Percentiles rank a stretch among this genome's conserved stretches.
Conservation (phyloP, 1,139 yeast genomes). For the Blastobotrys arbuscula region DNA sequence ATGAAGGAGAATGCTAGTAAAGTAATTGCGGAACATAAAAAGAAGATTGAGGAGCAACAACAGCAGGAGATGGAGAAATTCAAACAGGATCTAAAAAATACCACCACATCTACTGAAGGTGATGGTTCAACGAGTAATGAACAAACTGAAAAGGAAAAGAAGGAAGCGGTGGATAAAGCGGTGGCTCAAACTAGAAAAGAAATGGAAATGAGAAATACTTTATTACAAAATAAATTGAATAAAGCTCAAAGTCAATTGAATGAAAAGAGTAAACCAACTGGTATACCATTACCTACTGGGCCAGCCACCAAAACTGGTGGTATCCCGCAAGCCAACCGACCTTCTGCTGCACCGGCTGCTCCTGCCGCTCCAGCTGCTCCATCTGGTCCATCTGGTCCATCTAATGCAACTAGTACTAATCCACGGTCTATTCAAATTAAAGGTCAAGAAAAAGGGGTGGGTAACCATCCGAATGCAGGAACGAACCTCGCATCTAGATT, state of each 20-base stretch:
- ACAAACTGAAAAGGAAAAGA: slow-evolving; percentile 19
- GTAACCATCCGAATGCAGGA: neutral
- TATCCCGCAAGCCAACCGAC: too few relatives aligned
- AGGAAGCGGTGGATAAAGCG: slow-evolving; percentile 18
- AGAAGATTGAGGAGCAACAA: slow-evolving; percentile 1
- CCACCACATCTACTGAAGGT: neutral
- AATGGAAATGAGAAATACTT: slow-evolving; percentile 32
- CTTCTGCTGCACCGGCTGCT: neutral
- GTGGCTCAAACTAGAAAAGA: slow-evolving; percentile 24
- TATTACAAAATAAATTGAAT: slow-evolving; percentile 31
- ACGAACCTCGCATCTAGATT: slow-evolving; percentile 1
- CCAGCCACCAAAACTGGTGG: too few relatives aligned
- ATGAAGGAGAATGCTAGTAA: neutral
- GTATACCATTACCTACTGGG: neutral
- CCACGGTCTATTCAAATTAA: slow-evolving; percentile 5
- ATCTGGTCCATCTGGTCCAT: neutral
- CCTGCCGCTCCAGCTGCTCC: slow-evolving; percentile 1
- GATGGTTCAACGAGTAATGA: neutral
- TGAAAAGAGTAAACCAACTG: neutral
- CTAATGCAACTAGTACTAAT: neutral
- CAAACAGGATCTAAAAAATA: slow-evolving; percentile 3
- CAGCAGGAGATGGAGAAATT: slow-evolving; percentile 9
- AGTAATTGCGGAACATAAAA: neutral
- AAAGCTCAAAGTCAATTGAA: neutral
- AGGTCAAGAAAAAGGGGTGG: slow-evolving; percentile 6